Base-by-base conservation (phyloP, 345 rosid species). In the Viola odorata region DNA sequence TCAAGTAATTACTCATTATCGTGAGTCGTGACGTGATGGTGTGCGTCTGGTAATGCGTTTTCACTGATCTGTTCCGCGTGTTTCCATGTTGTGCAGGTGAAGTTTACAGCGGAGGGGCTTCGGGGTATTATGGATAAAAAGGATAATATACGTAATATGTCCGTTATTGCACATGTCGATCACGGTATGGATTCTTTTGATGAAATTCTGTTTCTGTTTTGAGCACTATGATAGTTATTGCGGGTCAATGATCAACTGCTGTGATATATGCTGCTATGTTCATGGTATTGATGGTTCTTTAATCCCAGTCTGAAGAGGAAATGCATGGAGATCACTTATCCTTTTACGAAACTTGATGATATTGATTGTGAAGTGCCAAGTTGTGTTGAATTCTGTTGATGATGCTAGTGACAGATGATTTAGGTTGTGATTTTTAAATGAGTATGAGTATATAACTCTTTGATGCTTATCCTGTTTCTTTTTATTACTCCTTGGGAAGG, bases 111-210 rank as follows among this genome's bases (percentile, higher is more conserved):
- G 2, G 88, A 83, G 0, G 85, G 72, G 80, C 89, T 86, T 54
- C 89, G 92, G 5, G 56, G 53, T 12, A 86, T 86, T 44, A 86
- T 86, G 92, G 89, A 86, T 78, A 57, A 6, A 1, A 86, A 84
- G 65, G 79, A 82, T 55, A 86, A 86, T 52, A 86, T 86, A 10
- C 81, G 92, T 50, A 86, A 86, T 50, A 84, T 84, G 89, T 84
- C 92, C 11, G 92, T 86, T 51, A 86, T 86, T 65, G 92, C 92
- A 0, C 92, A 82, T 66, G 89, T 86, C 4, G 92, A 84, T 69
- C 92, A 83, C 4, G 88, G 88, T 83, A 76, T 5, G 14, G 0
- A 5, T 39, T 53, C 3, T 2, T 48, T 45, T n/a, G 4, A 11
- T 45, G 8, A 4, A 3, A 3, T 45, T 5, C 50, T 45, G 12